phyloP scores from a whole-genome alignment of 305 asterid genomes.

The Solanum hybrid region DNA sequence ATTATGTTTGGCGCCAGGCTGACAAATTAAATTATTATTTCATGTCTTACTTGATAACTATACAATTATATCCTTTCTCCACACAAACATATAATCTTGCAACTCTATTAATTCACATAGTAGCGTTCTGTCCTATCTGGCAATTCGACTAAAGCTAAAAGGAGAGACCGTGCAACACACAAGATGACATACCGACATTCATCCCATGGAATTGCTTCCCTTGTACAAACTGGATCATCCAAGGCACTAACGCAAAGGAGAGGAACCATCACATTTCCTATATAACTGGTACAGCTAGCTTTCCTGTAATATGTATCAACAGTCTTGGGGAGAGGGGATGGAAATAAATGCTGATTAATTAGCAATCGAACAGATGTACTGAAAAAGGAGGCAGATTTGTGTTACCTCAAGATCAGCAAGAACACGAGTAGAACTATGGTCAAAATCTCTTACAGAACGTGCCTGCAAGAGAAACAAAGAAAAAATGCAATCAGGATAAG shows the following conservation, averaged over 20 bases:
- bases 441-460: constrained; percentile 72
- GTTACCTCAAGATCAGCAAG: constrained; percentile 79
- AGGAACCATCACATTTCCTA: constrained; percentile 71
- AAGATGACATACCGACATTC: constrained; percentile 67
- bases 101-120: not conserved
- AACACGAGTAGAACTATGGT: constrained; percentile 67
- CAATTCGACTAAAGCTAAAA: not conserved
- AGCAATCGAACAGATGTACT: not conserved
- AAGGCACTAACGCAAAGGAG: constrained; percentile 73
- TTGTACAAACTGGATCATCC: constrained; percentile 93
- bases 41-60: not conserved
- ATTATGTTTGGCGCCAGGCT: not conserved
- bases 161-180: not conserved
- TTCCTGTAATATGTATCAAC: constrained; percentile 91
- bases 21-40: not conserved
- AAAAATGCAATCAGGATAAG: constrained; percentile 1
- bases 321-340: constrained; percentile 35
- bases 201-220: constrained; percentile 96
- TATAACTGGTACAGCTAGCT: constrained; percentile 59
- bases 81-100: not conserved
- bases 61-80: not conserved
- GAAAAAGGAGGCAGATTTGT: constrained; percentile 2
- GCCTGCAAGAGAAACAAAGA: constrained; percentile 32
- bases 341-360: not conserved
- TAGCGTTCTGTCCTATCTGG: not conserved